Evolutionary conservation across 768 basidiomycete species (phyloP), one percentile per base, ranked within the genome.

Genomic region (Agaricus sinodeliciosus): DNA sequence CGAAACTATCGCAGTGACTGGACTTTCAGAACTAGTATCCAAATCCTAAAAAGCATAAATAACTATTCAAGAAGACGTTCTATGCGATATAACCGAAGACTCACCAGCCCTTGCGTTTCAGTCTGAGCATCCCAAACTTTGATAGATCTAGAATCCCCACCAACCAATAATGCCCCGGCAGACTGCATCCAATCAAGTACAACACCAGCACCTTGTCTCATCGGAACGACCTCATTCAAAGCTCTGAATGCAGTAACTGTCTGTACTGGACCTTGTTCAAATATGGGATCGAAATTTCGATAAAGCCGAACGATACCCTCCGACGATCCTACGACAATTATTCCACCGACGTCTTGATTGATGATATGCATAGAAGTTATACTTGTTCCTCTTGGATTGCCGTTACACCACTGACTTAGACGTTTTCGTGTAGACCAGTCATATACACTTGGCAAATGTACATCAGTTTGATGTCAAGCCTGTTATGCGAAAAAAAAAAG

Each of bases 241-340:
- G 82, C 95, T 31, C 93, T 80, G 80, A 96, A 98, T 11, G 94
- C 84, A 65, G 91, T 93, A 61, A 95, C 91, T 78, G 98, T 87
- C 62, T 93, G 88, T 12, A 96, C 73, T 3, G 87, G 82, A 1
- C 82, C 84, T 63, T 84, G 78, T 60, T 85, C 76, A 43, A 84
- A 62, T 8, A 71, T 75, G 0, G 85, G 79, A 63, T 96, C 94
- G 62, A 96, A 98, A 62, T 96, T 91, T 39, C 94, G 82, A 67
- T 87, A 98, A 18, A 98, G 73, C 28, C 94, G 89, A 58, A 98
- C 81, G 59, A 90, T 80, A 11, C 94, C 94, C 60, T 98, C 95
- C 45, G 91, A 94, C 56, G 95, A 88, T 4, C 85, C 93, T 25
- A 88, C 86, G 49, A 98, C 67, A 49, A 98, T 82, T 42, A 97